Conservation (phyloP, 108 stramenopile species). For the Licmophora abbreviata region DNA sequence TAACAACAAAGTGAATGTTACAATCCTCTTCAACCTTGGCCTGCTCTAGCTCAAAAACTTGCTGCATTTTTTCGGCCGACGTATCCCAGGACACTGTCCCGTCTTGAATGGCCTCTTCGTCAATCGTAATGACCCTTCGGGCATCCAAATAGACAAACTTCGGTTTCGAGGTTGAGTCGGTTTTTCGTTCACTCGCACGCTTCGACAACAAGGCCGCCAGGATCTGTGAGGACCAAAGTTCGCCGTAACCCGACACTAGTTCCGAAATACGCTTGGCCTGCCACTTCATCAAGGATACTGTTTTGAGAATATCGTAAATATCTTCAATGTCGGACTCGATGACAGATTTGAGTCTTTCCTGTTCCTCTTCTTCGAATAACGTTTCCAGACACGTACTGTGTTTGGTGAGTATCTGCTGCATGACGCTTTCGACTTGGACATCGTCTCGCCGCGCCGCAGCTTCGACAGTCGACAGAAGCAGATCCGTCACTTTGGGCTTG, state of each 20-base stretch:
- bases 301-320: conserved; percentile 72
- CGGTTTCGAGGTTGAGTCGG: conserved; percentile 7
- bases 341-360: conserved; percentile 22
- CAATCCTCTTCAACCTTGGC: conserved; percentile 7
- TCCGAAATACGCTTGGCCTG: conserved; percentile 48
- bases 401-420: conserved; percentile 34
- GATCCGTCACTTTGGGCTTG: conserved; percentile 85
- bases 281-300: conserved; percentile 79
- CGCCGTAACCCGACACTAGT: conserved; percentile 79
- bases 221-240: conserved; percentile 82
- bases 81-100: conserved; percentile 57
- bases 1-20: conserved; percentile 63
- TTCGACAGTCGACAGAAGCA: conserved; percentile 62
- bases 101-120: conserved; percentile 62
- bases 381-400: conserved; percentile 35
- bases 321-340: conserved; percentile 55
- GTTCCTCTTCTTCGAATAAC: conserved; percentile 21
- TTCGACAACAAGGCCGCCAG: conserved; percentile 32
- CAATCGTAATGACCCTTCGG: conserved; percentile 64
- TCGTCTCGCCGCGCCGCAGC: conserved; percentile 42
- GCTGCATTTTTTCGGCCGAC: conserved; percentile 30
- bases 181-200: conserved; percentile 18
- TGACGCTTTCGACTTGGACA: conserved; percentile 19
- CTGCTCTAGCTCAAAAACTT: conserved; percentile 29
- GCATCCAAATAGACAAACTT: conserved; percentile 74